Evolutionary conservation across 495 filamentous ascomycete species (phyloP), one percentile per base, ranked within the genome.

Genomic region (Aspergillus heteromorphus): DNA sequence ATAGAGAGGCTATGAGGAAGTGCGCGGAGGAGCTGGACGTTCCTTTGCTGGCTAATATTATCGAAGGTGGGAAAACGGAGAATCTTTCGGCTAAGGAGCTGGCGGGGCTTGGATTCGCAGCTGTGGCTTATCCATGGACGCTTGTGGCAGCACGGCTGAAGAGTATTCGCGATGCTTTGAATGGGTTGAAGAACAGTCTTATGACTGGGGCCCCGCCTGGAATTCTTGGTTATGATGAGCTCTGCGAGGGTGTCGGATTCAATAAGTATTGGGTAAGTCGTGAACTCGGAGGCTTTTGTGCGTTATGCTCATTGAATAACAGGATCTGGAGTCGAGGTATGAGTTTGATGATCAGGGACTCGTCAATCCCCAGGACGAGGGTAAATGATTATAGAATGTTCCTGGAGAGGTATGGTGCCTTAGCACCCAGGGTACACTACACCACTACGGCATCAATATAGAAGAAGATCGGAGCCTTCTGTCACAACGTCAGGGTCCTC

Each of bases 1-100:
- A 73, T 54, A 55, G 64, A 4, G 67, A 67, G 8, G 58, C 71
- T 1, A 77, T 74, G 72, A 59, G 56, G 51, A 60, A 56, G 0
- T 68, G 62, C 31, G 67, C 65, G 0, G 40, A 65, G 30, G 67
- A 74, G 40, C 34, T 77, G 9, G 58, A 62, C 18, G 64, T 71
- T 19, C 70, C 71, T 0, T 64, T 69, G 23, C 64, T 75, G 9
- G 73, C 65, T 0, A 77, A 77, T 57, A 74, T 77, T 9, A 75
- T 77, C 18, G 72, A 77, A 43, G 73, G 73, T 0, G 67, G 71
- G 2, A 68, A 70, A 56, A 74, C 72, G 6, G 67, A 74, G 52
- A 74, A 74, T 34, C 48, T 74, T 2, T 70, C 72, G 0, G 69
- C 69, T 0, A 68, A 64, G 43, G 70, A 74, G 9, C 61, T 76